Evolutionary conservation across 306 rosid genomes (phyloP).

Genomic region (Fragaria nilgerrensis): DNA sequence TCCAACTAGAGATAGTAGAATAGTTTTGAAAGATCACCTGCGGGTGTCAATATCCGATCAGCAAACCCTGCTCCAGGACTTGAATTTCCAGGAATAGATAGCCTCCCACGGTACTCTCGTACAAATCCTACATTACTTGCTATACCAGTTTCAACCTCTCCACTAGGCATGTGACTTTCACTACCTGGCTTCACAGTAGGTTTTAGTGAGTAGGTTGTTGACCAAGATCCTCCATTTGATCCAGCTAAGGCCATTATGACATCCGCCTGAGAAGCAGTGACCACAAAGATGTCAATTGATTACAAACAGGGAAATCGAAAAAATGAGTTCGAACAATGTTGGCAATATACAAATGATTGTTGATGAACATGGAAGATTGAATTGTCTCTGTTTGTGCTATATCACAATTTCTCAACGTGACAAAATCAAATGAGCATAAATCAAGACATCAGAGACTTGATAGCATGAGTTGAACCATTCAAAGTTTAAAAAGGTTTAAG

Average conservation of each 20-base stretch:
- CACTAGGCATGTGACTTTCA: conserved; percentile 49
- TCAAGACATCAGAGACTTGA: neutral
- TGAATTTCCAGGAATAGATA: conserved; percentile 48
- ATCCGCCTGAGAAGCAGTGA: conserved; percentile 62
- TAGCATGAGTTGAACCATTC: conserved; percentile 1
- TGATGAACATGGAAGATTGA: neutral
- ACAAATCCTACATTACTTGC: conserved; percentile 41
- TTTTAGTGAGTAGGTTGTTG: conserved; percentile 75
- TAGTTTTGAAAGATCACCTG: conserved; percentile 42
- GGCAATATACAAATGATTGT: neutral
- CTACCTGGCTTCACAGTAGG: conserved; percentile 43
- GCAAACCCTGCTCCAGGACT: conserved; percentile 41
- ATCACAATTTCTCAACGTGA: neutral
- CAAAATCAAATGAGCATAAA: neutral
- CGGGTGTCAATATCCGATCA: conserved; percentile 47
- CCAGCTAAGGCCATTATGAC: conserved; percentile 97
- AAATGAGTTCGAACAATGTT: neutral
- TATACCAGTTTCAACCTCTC: conserved; percentile 62
- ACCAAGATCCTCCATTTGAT: conserved; percentile 98
- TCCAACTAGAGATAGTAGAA: neutral
- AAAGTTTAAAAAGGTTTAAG: neutral
- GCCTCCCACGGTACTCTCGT: conserved; percentile 58
- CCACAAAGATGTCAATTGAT: conserved; percentile 13
- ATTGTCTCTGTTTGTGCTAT: neutral
- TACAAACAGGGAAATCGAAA: neutral